Base-by-base conservation (phyloP, 805 yeast genomes). In the Zygosaccharomyces rouxii region DNA sequence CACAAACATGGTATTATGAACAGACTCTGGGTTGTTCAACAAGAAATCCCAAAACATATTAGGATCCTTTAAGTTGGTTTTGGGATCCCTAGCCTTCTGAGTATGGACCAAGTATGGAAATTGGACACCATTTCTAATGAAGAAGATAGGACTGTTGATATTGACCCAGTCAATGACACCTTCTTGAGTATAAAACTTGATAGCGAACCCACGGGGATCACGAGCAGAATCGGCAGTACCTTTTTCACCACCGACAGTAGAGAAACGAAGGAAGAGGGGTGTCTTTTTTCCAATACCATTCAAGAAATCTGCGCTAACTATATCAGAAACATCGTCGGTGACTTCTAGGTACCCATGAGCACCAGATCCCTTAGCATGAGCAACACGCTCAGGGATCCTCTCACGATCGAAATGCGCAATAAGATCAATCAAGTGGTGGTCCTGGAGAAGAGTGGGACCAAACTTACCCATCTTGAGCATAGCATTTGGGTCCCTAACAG, bases 41-140 rank as follows among this genome's bases (percentile, higher is more conserved):
- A 83, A 71, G 67, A 83, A 85, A 67, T 86, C 90, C 92, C 92
- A 85, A 66, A 82, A 84, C 84, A 80, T 80, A 71, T 81, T 81
- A 30, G 88, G 73, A 68, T 84, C 90, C 70, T 83, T 83, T 66
- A 83, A 74, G 70, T 84, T 84, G 37, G 89, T 85, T 66, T 83
- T 68, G 16, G 84, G 84, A 66, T 77, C 70, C 57, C 84, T 75
- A 22, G 46, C 30, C 72, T 79, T 79, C 66, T 78, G 83, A 38
- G 83, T 74, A 70, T 78, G 83, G 56, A 78, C 76, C 60, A 78
- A 76, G 53, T 68, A 65, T 10, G 80, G 78, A 70, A 78, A 78
- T 70, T 78, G 76, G 48, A 68, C 59, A 45, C 81, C 81, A 66
- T 78, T 78, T 54, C 82, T 71, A 47, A 78, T 64, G 66, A 78